Evolutionary conservation across 1,284 basidiomycete species (phyloP), one percentile per base, ranked within the genome.

Genomic region (Leccinum fuscescens): DNA sequence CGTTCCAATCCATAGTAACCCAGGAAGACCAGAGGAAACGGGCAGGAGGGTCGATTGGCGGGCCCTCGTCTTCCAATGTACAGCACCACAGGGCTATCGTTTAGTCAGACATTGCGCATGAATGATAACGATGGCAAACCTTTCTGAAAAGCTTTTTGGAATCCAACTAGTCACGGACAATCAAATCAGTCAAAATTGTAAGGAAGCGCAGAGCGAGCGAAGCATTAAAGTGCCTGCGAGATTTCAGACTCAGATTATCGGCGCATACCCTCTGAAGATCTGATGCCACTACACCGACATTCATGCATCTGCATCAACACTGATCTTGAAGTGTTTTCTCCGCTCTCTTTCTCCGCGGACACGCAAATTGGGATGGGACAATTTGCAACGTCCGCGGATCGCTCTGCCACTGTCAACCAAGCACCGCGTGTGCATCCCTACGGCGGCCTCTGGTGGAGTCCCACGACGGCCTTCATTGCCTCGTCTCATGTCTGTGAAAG

Each of bases 21-120:
- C 48, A 29, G 14, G 20, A 15, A 15, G 48, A 22, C 27, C 24
- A 27, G 49, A 8, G 64, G 68, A 1, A 66, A 46, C 3, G 54
- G 61, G 31, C 51, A n/a, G n/a, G 62, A 17, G 17, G 46, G 37
- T 33, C 7, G 5, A 15, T 5, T n/a, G 8, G 2, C 44, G 17
- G 53, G 12, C 14, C 9, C 24, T 22, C 17, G 27, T 27, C 8
- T 42, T 22, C 39, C 58, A 17, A 55, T 4, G 5, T 54, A 56
- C 1, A 55, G 12, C 37, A 39, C 35, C 14, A n/a, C 15, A 2
- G 37, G 15, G 7, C 37, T 1, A 57, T 54, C 27, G 8, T 58
- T 42, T 50, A 55, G 33, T 53, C 8, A 53, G 3, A 20, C 37
- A 60, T 60, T 4, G 6, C 2, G 39, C 4, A n/a, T 11, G 9